Base-by-base conservation (phyloP, 2,329 filamentous ascomycete genomes). In the Myriangium duriaei region DNA sequence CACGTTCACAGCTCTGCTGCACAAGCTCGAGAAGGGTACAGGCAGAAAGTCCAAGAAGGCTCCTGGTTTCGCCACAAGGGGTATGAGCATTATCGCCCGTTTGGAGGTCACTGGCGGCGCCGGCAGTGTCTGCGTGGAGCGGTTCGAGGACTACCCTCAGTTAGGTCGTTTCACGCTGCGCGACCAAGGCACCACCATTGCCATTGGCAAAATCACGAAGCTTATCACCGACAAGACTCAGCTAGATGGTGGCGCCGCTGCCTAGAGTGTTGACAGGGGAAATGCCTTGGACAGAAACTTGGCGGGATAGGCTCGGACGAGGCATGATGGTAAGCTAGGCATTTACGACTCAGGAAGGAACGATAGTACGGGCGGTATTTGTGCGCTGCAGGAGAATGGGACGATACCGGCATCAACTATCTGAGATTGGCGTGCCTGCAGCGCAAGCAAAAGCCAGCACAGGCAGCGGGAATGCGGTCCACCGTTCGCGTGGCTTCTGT, bases 141-240 rank as follows among this genome's bases (percentile, higher is more conserved):
- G 72, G 46, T 98, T 95, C 51, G 87, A 95, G 56, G 88, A 96
- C 57, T 95, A 96, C 62, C 79, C 87, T 43, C 91, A 96, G 63
- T 74, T 94, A 62, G 86, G 86, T 53, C 78, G 86, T 30, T 93
- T 93, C 62, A 93, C 86, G 12, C 71, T 93, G 38, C 71, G 86
- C 71, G 86, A 91, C 56, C 55, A 96, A 79, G 91, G 91, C 52
- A 88, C 96, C 81, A 98, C 91, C 0, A 95, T 98, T 67, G 91
- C 91, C 40, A 98, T 98, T 65, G 91, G 91, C 55, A 98, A 98
- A 74, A 92, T 98, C 60, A 95, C 85, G 43, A 95, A 87, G 72
- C 73, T 98, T 44, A 75, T 82, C 49, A 66, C 62, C 3, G 62
- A 69, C 13, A 40, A 46, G 42, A 37, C 34, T 9, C 38, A 40